Conservation (phyloP, 2,329 filamentous ascomycete genomes). For the Elsinoe ampelina region DNA sequence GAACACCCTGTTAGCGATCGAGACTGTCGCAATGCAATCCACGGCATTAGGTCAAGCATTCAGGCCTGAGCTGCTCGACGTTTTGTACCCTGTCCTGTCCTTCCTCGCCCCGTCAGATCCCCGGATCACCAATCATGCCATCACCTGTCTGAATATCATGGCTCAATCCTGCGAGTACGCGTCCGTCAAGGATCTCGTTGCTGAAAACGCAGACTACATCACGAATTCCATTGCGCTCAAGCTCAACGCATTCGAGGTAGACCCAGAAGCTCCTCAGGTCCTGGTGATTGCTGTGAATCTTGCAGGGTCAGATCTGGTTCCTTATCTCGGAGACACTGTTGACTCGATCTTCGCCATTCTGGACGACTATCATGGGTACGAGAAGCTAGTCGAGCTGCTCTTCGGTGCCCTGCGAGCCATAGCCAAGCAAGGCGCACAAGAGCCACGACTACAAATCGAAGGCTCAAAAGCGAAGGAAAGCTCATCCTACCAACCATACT, state of each 20-base stretch:
- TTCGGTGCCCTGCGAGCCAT: slow-evolving; percentile 77
- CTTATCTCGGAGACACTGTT: slow-evolving; percentile 85
- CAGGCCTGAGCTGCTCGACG: slow-evolving; percentile 76
- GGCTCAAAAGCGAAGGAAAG: slow-evolving; percentile 16
- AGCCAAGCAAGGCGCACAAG: slow-evolving; percentile 67
- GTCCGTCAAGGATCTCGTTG: slow-evolving; percentile 66
- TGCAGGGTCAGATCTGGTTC: slow-evolving; percentile 70
- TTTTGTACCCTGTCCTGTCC: slow-evolving; percentile 85
- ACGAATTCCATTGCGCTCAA: slow-evolving; percentile 85
- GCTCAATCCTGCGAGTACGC: slow-evolving; percentile 64
- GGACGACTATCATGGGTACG: slow-evolving; percentile 93
- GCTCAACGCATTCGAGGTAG: slow-evolving; percentile 85
- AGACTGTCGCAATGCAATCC: slow-evolving; percentile 69
- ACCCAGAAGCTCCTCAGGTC: slow-evolving; percentile 82
- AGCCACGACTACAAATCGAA: slow-evolving; percentile 40
- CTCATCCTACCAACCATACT: not conserved
- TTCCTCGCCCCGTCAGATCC: slow-evolving; percentile 64
- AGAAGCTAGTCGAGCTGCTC: slow-evolving; percentile 70
- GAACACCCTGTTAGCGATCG: slow-evolving; percentile 67
- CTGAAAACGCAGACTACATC: slow-evolving; percentile 92
- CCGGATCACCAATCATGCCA: slow-evolving; percentile 67
- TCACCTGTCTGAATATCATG: slow-evolving; percentile 73
- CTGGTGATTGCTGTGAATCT: slow-evolving; percentile 89
- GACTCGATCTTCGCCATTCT: slow-evolving; percentile 84
- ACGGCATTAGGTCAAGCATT: slow-evolving; percentile 58